Evolutionary conservation across 257 asterid species (phyloP), one percentile per base, ranked within the genome.

Genomic region (Fraxinus cuspidata): DNA sequence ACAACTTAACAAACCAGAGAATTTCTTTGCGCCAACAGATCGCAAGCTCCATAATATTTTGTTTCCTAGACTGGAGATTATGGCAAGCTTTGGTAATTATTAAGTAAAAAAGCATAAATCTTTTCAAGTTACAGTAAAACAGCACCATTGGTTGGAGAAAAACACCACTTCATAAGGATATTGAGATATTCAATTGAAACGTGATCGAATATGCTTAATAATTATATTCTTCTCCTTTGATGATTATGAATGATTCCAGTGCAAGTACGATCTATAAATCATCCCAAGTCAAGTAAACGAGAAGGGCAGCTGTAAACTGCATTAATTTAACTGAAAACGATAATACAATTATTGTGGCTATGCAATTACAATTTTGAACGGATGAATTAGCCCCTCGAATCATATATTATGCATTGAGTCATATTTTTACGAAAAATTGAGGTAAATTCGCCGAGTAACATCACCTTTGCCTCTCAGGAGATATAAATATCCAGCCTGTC

Each of bases 351-450:
- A 80, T 38, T 4, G 80, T 81, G 77, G 63, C 23, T 27, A 77
- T 75, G 82, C 82, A 77, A 34, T 82, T 21, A 83, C 86, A 81
- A 63, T 74, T 66, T 74, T 40, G 58, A 37, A 53, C 72, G 31
- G 16, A 71, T 73, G 83, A 83, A 79, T 63, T 80, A 42, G 68
- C 85, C 85, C 79, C 85, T 71, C 72, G 82, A 78, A 84, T 70
- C 66, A 73, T 67, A 29, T 56, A 79, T 66, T 83, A 77, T 71
- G 74, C 87, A 79, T 74, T 44, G 72, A 75, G 76, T 73, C 66
- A 63, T 42, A 42, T 42, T 80, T 80, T 73, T 77, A 75, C n/a
- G 37, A 77, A 82, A 79, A 60, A 76, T 31, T 29, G 79, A 73
- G 21, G 68, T 73, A 86, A 64, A 72, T 72, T 71, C 80, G 72